A percentile compares a stretch with the other conserved stretches of the same genome.
Conservation (phyloP, 768 basidiomycete species). For the Cubamyces sp. region DNA sequence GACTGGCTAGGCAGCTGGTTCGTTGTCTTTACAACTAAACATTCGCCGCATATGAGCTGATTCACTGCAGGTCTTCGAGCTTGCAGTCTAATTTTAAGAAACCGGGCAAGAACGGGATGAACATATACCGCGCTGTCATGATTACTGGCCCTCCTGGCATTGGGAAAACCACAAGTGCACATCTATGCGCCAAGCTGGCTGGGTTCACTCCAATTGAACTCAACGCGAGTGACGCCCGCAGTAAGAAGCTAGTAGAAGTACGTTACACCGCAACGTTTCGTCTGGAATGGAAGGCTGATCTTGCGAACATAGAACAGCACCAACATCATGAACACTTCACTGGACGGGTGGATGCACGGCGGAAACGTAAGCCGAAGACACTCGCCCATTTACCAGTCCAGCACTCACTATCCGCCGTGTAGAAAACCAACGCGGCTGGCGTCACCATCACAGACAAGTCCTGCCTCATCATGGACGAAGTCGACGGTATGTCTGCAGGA, state of each 20-base stretch:
- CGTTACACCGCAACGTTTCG: background rate
- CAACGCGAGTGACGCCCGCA: conserved; percentile 94
- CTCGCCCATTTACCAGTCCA: background rate
- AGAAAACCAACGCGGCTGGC: conserved; percentile 68
- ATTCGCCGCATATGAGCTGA: background rate
- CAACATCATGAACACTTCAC: conserved; percentile 85
- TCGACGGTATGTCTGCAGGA: conserved; percentile 98
- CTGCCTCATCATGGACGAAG: conserved; percentile 98
- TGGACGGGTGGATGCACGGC: conserved; percentile 84
- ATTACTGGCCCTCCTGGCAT: conserved; percentile 96
- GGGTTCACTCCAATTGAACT: conserved; percentile 94
- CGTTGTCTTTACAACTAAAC: conserved; percentile 26
- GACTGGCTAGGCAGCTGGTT: conserved; percentile 90
- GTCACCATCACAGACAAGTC: conserved; percentile 77
- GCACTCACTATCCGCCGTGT: background rate
- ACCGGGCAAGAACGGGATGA: conserved; percentile 90
- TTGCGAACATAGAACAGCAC: conserved; percentile 67
- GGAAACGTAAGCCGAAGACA: conserved; percentile 43
- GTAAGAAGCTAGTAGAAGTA: conserved; percentile 96
- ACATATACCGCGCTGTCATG: conserved; percentile 82
- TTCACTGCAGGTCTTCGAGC: conserved; percentile 65
- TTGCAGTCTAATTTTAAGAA: conserved; percentile 86
- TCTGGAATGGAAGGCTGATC: background rate
- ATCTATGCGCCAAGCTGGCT: conserved; percentile 86
- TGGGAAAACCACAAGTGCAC: conserved; percentile 96